Conservation (phyloP, 1,284 basidiomycete species). For the Fomes fomentarius region DNA sequence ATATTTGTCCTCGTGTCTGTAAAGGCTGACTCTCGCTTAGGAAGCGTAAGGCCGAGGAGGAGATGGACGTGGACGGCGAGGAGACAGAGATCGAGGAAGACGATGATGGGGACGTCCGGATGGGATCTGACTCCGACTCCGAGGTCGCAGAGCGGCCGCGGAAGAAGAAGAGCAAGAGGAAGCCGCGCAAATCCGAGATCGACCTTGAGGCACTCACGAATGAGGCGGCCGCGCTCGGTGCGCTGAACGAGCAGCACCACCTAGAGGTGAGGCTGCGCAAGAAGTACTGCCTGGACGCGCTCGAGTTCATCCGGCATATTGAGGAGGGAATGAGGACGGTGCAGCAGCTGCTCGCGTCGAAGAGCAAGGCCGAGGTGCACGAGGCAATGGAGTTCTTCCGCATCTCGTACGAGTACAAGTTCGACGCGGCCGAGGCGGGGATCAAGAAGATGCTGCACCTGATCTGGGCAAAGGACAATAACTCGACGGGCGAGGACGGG, state of each 20-base stretch:
- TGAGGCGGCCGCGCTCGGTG: conserved; percentile 69
- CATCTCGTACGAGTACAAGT: conserved; percentile 82
- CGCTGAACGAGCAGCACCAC: conserved; percentile 67
- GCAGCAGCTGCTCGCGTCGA: conserved; percentile 84
- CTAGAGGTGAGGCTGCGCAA: conserved; percentile 80
- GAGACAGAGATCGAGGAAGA: conserved; percentile 33
- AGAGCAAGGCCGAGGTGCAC: conserved; percentile 91
- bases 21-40: not conserved
- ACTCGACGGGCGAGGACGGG: conserved; percentile 81
- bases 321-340: conserved; percentile 81
- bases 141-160: conserved; percentile 27
- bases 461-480: conserved; percentile 97
- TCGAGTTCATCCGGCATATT: conserved; percentile 85
- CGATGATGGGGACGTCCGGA: conserved; percentile 37
- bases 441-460: conserved; percentile 97
- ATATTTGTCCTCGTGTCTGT: not conserved
- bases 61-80: conserved; percentile 57
- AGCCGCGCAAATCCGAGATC: conserved; percentile 70
- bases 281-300: conserved; percentile 87
- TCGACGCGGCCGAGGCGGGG: conserved; percentile 76
- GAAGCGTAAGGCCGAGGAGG: conserved; percentile 37
- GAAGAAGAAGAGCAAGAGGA: conserved; percentile 48
- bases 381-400: conserved; percentile 97
- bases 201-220: conserved; percentile 64
- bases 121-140: conserved; percentile 34